Base-by-base conservation (phyloP, 805 yeast genomes). In the Hanseniaspora vineae region DNA sequence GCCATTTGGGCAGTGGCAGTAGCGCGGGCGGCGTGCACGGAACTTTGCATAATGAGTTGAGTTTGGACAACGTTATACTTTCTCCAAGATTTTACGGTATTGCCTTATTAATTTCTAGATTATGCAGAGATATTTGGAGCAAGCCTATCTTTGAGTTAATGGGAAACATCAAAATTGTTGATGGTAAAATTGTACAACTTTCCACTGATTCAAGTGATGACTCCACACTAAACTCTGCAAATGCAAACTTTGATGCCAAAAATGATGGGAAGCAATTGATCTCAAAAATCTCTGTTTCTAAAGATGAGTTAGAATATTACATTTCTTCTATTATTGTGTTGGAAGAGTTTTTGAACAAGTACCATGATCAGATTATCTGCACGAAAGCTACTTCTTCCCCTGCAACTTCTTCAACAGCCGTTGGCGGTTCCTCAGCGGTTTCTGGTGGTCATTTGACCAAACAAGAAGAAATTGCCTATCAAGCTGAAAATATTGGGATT, bases 1-100 rank as follows among this genome's bases (percentile, higher is more conserved):
- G 29, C 8, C 4, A 23, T 23, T 23, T 23, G 29, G 8, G 29
- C 29, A 8, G 29, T 15, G 37, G 45, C 20, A 44, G 49, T n/a
- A 45, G 44, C 29, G 18, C 55, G 9, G 49, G 53, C 9, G 49
- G 52, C 18, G 40, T 40, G 5, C 11, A 42, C 23, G 47, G 33
- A 5, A 49, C 62, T 54, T 63, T 57, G 2, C 60, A 66, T 54
- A 70, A 69, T 57, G 53, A 49, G 33, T 62, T 58, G 39, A 59
- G 75, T 35, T 71, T 81, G 45, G 84, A 81, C 52, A 81, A 80
- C 60, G 95, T 90, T n/a, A 78, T 84, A 31, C 72, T 92, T 51
- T 85, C 96, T 65, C 95, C 95, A 55, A 71, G 96, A 54, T 88
- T 89, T 57, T 89, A 86, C 61, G 97, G 96, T 44, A 76, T 86